phyloP scores from a whole-genome alignment of 2,329 filamentous ascomycete species.

The Aureobasidium leucospermi region DNA sequence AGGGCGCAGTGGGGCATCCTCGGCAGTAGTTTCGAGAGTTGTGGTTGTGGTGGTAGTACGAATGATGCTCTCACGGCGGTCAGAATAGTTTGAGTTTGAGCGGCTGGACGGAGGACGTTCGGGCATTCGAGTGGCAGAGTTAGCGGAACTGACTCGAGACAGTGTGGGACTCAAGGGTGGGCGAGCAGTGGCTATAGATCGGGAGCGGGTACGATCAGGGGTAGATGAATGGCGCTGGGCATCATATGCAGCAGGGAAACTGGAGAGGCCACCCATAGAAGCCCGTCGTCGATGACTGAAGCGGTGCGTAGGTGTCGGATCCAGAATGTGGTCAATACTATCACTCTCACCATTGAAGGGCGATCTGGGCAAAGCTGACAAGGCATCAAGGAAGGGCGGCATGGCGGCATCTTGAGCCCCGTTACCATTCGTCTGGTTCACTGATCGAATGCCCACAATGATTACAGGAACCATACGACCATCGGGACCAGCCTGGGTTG shows the following conservation, averaged over 20 bases:
- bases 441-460: constrained; percentile 61
- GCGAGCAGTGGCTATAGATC: constrained; percentile 45
- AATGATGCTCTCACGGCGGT: constrained; percentile 33
- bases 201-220: constrained; percentile 36
- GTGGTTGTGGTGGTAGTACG: constrained; percentile 26
- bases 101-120: constrained; percentile 12
- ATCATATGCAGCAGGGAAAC: constrained; percentile 45
- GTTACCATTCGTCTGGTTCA: constrained; percentile 40
- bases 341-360: constrained; percentile 31
- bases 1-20: constrained; percentile 26
- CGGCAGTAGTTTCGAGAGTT: constrained; percentile 32
- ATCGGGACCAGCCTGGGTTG: constrained; percentile 26
- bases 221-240: constrained; percentile 46
- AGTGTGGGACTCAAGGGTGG: constrained; percentile 53
- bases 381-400: constrained; percentile 43
- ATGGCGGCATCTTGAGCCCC: constrained; percentile 37
- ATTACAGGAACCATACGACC: constrained; percentile 61
- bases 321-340: constrained; percentile 43
- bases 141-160: constrained; percentile 47
- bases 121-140: constrained; percentile 24
- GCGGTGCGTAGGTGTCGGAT: constrained; percentile 48
- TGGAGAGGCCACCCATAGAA: constrained; percentile 46
- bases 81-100: constrained; percentile 13
- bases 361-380: constrained; percentile 42
- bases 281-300: constrained; percentile 47